Evolutionary conservation across 2,329 filamentous ascomycete genomes (phyloP).

Genomic region (Acephala macrosclerotiorum): DNA sequence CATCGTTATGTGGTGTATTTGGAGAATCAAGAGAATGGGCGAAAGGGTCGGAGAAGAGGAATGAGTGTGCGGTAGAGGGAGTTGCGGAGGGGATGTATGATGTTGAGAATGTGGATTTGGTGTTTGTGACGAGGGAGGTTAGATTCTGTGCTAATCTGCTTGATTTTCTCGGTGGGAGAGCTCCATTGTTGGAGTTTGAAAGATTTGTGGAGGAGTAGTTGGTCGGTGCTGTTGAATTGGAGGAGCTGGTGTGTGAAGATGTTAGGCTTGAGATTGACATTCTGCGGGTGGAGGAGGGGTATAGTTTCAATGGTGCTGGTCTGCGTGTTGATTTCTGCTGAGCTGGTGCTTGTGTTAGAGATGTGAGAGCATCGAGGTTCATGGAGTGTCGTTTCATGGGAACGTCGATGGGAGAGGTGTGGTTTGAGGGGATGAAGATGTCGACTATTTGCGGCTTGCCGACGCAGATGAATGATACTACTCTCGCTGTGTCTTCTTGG

Average conservation of each 20-base stretch:
- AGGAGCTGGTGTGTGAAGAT: slow-evolving; percentile 23
- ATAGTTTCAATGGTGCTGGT: slow-evolving; percentile 34
- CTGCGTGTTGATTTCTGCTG: slow-evolving; percentile 25
- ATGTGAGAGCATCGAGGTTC: slow-evolving; percentile 19
- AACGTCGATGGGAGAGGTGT: slow-evolving; percentile 18
- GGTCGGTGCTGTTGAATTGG: slow-evolving; percentile 13
- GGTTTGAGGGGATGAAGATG: slow-evolving; percentile 26
- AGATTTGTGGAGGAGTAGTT: slow-evolving; percentile 12
- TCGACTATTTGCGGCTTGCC: slow-evolving; percentile 59
- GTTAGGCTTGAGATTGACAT: slow-evolving; percentile 33
- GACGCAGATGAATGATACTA: slow-evolving; percentile 65
- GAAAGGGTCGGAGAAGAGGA: slow-evolving; percentile 41
- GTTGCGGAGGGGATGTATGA: slow-evolving; percentile 2
- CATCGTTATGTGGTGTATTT: slow-evolving; percentile 6
- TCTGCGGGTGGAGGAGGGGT: slow-evolving; percentile 26
- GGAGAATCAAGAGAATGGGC: slow-evolving; percentile 12
- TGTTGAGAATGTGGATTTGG: slow-evolving; percentile 21
- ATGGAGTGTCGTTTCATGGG: slow-evolving; percentile 20
- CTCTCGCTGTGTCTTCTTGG: slow-evolving; percentile 63
- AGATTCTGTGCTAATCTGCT: slow-evolving; percentile 28
- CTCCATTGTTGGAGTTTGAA: too few species aligned
- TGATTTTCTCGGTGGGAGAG: slow-evolving; percentile 30
- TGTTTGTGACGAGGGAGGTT: slow-evolving; percentile 29
- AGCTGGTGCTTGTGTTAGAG: slow-evolving; percentile 18
- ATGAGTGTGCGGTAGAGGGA: slow-evolving; percentile 29